Base-by-base conservation (phyloP, 306 rosid genomes). In the Cucurbita argyrosperma region DNA sequence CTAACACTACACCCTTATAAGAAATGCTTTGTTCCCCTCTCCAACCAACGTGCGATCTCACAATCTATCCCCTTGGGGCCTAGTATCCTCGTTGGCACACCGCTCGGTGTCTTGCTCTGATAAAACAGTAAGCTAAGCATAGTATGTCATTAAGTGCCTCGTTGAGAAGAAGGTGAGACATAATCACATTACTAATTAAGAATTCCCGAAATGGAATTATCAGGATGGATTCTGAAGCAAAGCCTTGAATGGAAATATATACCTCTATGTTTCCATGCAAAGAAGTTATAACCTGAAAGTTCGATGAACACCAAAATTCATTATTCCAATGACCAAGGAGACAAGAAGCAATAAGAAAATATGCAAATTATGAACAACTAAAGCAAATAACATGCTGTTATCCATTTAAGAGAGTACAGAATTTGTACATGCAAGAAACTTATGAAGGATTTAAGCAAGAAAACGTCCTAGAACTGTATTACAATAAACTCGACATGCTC, bases 201-300 rank as follows among this genome's bases (percentile, higher is more conserved):
- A 14, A 13, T 21, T 56, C 45, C 18, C 75, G 10, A 15, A 23
- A 30, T 56, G 26, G 39, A 12, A 55, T 26, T 16, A 21, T 64
- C 37, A 21, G 8, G 11, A 75, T 68, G 57, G 53, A 67, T 42
- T 67, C 42, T 56, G 45, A 54, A n/a, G 21, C 55, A 42, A 65
- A 56, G 1, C 71, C 55, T 57, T 38, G 51, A 67, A 75, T 76
- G 5, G 47, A 76, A 62, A 47, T 74, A 4, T 74, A 4, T 84
- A 92, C 98, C 96, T 92, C 88, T 30, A 92, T 38, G 77, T 78
- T 85, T 83, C 80, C 89, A 76, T 93, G 96, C 84, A 93, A 78
- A 14, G 96, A 88, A 72, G 86, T 71, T 61, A 90, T 78, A 79
- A 90, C 89, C 98, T 93, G 96, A 77, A 88, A 82, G 26, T 50